Percentiles rank a stretch among this genome's conserved stretches.
Evolutionary conservation across 228 moss, liverwort and hornwort species (phyloP).

Genomic region (Sphagnum fallax): DNA sequence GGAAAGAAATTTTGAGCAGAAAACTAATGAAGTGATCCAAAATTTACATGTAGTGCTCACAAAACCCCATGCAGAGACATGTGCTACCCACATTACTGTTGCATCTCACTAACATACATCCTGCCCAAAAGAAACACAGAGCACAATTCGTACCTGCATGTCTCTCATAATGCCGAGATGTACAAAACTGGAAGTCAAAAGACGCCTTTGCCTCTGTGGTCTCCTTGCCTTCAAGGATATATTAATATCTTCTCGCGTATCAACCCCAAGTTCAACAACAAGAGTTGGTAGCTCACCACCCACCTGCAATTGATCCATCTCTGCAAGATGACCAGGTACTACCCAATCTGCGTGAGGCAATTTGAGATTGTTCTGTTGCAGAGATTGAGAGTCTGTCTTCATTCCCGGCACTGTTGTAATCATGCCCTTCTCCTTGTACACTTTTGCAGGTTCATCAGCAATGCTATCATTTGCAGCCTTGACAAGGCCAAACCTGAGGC

Average conservation of each 20-base stretch:
- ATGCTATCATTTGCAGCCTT: constrained; percentile 5
- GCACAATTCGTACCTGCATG: constrained; percentile 18
- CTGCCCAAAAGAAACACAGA: no score
- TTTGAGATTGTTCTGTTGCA: not conserved
- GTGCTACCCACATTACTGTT: no score
- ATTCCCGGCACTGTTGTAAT: not conserved
- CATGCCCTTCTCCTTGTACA: no score
- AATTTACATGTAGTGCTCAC: no score
- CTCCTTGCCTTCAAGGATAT: constrained; percentile 3
- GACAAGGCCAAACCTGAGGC: not conserved
- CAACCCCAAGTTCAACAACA: constrained; percentile 31
- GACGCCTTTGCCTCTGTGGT: constrained; percentile 4
- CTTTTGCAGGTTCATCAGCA: not conserved
- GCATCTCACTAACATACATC: no score
- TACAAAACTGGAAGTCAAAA: constrained; percentile 3
- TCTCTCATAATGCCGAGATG: constrained; percentile 12
- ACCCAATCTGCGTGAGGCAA: not conserved
- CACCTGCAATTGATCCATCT: not conserved
- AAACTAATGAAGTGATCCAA: not conserved
- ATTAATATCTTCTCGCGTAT: constrained; percentile 4
- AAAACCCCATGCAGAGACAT: no score
- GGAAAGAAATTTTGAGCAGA: no score
- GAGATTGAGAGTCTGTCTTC: not conserved
- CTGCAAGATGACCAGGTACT: not conserved
- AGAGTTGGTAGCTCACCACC: constrained; percentile 9